Percentiles rank a stretch among this genome's conserved stretches.
Conservation (phyloP, 768 basidiomycete species). For the Hygrophoropsis aurantiaca region DNA sequence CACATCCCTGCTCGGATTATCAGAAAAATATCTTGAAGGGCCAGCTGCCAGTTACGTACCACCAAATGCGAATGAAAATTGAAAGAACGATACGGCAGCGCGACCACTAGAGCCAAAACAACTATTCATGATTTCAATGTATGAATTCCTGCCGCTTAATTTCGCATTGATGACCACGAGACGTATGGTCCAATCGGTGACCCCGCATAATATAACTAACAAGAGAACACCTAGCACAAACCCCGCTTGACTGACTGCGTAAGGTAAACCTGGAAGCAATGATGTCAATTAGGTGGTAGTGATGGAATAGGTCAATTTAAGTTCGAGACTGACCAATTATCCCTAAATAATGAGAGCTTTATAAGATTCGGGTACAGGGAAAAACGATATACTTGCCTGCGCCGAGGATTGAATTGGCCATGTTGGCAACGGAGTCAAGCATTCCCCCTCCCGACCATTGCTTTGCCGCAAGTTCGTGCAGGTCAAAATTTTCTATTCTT, state of each 20-base stretch:
- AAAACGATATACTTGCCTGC: conserved; percentile 57
- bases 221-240: conserved; percentile 87
- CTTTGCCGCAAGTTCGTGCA: conserved; percentile 73
- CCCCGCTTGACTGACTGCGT: conserved; percentile 92
- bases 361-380: conserved; percentile 14
- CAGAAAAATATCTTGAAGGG: not conserved
- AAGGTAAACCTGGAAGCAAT: conserved; percentile 71
- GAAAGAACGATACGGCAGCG: conserved; percentile 93
- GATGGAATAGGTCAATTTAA: not conserved
- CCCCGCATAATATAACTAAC: conserved; percentile 71
- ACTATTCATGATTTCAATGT: conserved; percentile 92
- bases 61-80: conserved; percentile 97
- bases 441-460: conserved; percentile 68
- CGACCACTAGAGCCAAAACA: conserved; percentile 92
- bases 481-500: conserved; percentile 47
- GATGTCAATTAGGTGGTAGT: conserved; percentile 8
- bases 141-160: conserved; percentile 87
- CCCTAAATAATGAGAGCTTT: conserved; percentile 40
- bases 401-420: conserved; percentile 95
- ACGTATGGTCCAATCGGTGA: conserved; percentile 98
- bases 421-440: conserved; percentile 82
- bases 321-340: conserved; percentile 62
- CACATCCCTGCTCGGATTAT: conserved; percentile 73
- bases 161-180: conserved; percentile 96
- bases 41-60: conserved; percentile 53